Base-by-base conservation (phyloP, 257 asterid species). In the Capsicum rhomboideum region DNA sequence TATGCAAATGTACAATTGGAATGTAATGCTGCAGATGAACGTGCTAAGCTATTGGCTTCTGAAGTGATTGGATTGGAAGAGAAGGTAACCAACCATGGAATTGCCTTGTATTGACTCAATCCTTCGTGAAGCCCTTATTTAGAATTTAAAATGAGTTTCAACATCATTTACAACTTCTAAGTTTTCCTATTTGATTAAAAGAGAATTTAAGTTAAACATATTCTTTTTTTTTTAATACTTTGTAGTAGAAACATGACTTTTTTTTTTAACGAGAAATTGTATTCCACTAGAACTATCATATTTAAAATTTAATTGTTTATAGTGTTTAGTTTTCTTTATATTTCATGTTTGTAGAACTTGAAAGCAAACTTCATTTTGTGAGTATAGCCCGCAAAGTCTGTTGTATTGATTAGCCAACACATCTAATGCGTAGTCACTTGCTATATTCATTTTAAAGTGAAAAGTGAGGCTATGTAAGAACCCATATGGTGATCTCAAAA, bases 21-120 rank as follows among this genome's bases (percentile, higher is more conserved):
- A 91, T 97, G 98, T 85, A 91, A 90, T 88, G 99, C 99, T 66
- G 99, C 98, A 78, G 99, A 97, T 92, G 98, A 97, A 87, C 97
- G 98, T n/a, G 95, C 99, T 69, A 97, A 92, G 83, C 88, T 97
- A 80, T 90, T 97, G 89, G 99, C 99, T 84, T 92, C 99, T 80
- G 99, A 97, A 93, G 98, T 97, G 84, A 97, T 97, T 90, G 97
- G 90, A 49, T 93, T 95, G 90, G 99, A 97, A 89, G 99, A 97
- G 88, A 97, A 95, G 99, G 99, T 97, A 88, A 54, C 85, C 82
- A 50, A 75, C 40, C 13, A 53, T 50, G 17, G 26, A 12, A 50
- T 77, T 77, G 46, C 81, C 81, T 49, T 52, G 59, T 50, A 17
- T 8, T 77, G 63, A 64, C 6, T 10, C 56, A 50, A 16, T 26